Conservation (phyloP, 441 rosid species). For the Mallotus repandus region DNA sequence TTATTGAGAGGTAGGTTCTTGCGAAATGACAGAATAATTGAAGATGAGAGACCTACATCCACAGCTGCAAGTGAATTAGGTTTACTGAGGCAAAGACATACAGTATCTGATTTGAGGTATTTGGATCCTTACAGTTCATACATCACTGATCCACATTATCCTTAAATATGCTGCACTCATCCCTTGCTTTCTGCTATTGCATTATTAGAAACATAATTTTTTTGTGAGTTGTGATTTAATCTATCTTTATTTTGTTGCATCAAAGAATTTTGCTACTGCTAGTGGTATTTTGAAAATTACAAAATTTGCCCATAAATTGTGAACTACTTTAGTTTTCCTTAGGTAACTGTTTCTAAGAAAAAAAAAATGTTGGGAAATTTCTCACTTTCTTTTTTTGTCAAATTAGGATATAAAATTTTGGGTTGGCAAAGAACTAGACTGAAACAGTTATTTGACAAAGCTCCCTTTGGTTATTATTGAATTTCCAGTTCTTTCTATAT, state of each 20-base stretch:
- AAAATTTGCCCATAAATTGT: background rate
- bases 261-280: background rate
- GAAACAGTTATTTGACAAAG: background rate
- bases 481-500: background rate
- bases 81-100: constrained; percentile 76
- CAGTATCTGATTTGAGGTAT: constrained; percentile 93
- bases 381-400: background rate
- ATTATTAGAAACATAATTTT: background rate
- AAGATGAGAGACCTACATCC: constrained; percentile 57
- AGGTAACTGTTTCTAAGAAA: background rate
- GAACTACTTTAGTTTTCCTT: background rate
- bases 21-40: constrained; percentile 62
- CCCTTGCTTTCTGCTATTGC: background rate
- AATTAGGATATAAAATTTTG: background rate
- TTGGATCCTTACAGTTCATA: constrained; percentile 7
- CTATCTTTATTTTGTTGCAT: background rate
- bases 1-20: constrained; percentile 87
- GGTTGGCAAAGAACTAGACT: background rate
- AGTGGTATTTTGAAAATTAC: constrained; percentile 1
- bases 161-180: background rate
- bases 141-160: background rate
- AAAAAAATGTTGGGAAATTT: background rate
- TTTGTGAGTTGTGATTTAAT: background rate
- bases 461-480: background rate
- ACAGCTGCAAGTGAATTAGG: constrained; percentile 93